Evolutionary conservation across 495 filamentous ascomycete species (phyloP), one percentile per base, ranked within the genome.

Genomic region (Penicillium silybi): DNA sequence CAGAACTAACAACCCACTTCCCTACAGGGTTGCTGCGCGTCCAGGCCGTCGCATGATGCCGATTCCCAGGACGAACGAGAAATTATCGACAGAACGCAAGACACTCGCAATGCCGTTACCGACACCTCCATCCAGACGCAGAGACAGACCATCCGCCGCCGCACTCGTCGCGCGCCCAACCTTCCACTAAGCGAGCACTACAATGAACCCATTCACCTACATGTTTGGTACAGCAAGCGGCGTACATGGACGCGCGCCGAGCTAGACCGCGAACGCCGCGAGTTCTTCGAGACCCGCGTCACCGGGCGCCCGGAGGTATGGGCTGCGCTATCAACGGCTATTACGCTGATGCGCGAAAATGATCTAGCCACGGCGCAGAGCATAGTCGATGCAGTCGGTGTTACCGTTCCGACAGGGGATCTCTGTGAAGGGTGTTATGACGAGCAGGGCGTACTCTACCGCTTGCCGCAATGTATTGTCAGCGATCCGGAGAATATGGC

Each of bases 271-370:
- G 78, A 79, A 49, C 73, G 80, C 25, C 64, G 67, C 20, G 88
- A 88, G 50, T 93, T 90, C 70, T 93, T 89, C 56, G 87, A 91
- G 48, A 97, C 92, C 3, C 73, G 88, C 27, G 88, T 93, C 3
- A 85, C 85, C 5, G 90, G 90, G 9, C 77, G 81, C 6, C 53
- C 77, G 13, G 89, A 95, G 58, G 75, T 92, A 37, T 97, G 92
- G 92, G 79, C 78, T 35, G 86, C 89, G 1, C 53, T 96, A 10
- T 77, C 77, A 23, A 70, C 81, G 0, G 87, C 85, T 0, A 70
- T 87, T 13, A 80, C 87, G 47, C 67, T 88, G 16, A 58, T 95
- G 56, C 84, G 82, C 67, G 56, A 60, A 2, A 70, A 66, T 9
- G 79, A 86, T n/a, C 56, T 89, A 4, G 76, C 64, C 11, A 92